A percentile compares a stretch with the other conserved stretches of the same genome.
phyloP scores from a whole-genome alignment of 1,284 basidiomycete species.

The Cutaneotrichosporon arboriforme region DNA sequence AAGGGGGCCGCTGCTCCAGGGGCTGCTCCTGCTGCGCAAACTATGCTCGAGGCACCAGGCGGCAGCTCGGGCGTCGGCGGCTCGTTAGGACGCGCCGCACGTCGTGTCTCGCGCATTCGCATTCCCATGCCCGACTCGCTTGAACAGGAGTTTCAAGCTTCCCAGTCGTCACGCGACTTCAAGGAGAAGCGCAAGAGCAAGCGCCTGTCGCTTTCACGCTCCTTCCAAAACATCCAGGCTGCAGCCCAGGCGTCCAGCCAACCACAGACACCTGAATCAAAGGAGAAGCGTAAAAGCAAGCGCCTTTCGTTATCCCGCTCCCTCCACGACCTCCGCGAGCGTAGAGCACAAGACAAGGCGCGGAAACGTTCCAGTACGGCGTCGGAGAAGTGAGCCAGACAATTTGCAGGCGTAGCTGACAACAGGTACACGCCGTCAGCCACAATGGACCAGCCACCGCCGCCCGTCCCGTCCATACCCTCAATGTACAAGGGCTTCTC shows the following conservation, averaged over 20 bases:
- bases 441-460: background rate
- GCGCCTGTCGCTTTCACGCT: constrained; percentile 10
- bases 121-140: too few relatives aligned
- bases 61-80: too few relatives aligned
- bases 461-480: constrained; percentile 9
- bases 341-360: constrained; percentile 2
- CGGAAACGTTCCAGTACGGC: background rate
- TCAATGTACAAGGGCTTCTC: constrained; percentile 5
- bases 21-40: too few relatives aligned
- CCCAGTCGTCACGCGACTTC: background rate
- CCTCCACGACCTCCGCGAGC: constrained; percentile 8
- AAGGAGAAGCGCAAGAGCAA: constrained; percentile 5
- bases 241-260: background rate
- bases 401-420: background rate
- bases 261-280: background rate
- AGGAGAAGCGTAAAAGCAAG: constrained; percentile 4
- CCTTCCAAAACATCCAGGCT: constrained; percentile 4
- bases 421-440: background rate
- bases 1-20: constrained; percentile 1
- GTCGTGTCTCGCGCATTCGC: too few relatives aligned
- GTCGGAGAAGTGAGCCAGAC: constrained; percentile 6
- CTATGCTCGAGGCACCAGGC: too few relatives aligned
- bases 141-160: too few relatives aligned
- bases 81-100: too few relatives aligned
- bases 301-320: constrained; percentile 12